Base-by-base conservation (phyloP, 2,329 filamentous ascomycete species). In the Fonsecaea pugnacius region DNA sequence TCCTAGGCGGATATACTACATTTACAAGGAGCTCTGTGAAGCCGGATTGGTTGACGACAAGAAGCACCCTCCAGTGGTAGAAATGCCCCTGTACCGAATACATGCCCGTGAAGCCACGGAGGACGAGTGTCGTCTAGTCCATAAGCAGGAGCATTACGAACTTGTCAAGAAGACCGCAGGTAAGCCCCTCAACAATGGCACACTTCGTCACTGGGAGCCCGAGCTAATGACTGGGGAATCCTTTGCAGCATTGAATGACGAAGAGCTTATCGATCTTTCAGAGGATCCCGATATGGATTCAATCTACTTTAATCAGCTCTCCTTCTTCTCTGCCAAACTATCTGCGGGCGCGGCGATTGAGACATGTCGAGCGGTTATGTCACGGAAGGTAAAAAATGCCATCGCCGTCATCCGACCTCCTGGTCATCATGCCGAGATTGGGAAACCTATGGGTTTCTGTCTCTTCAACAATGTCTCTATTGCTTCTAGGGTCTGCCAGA, bases 391-490 rank as follows among this genome's bases (percentile, higher is more conserved):
- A 58, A 96, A 96, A 76, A 99, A 99, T 73, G 92, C 91, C 0
- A 95, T 99, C 75, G 95, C 95, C 1, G 89, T 99, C 40, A 96
- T 99, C 72, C 87, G 95, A 14, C 95, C 95, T 1, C 95, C 95
- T 0, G 95, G 95, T 0, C 95, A 99, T 73, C 95, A 99, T 76
- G 95, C 95, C 0, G 95, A 99, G 75, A 88, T 87, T 63, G 85
- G 95, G 72, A 83, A 88, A 38, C 86, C 94, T 0, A 95, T 96
- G 84, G 95, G 95, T 0, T 99, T 99, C 74, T 99, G 95, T 75
- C 86, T 98, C 64, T 98, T 98, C 80, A 97, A 99, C 79, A 99
- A 99, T 73, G 95, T 98, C 2, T 92, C 91, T 21, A 90, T 99
- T 64, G 94, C 93, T 1, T 89, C 92, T n/a, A 89, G 87, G 65